A percentile compares a stretch with the other conserved stretches of the same genome.
Conservation (phyloP, 2,329 filamentous ascomycete species). For the Epicoccum sorghinum region DNA sequence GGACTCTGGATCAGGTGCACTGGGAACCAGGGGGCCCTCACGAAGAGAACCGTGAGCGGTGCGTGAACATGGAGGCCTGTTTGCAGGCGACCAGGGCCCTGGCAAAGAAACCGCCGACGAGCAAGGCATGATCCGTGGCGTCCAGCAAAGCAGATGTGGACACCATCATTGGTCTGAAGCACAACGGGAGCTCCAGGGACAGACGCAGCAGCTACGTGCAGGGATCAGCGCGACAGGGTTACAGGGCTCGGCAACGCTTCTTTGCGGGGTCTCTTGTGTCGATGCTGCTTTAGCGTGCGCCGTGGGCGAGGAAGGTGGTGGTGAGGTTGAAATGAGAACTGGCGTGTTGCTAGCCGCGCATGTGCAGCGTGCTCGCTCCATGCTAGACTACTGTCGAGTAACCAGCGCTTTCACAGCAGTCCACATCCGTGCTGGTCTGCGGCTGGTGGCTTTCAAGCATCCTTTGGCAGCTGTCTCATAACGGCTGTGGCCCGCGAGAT, state of each 20-base stretch:
- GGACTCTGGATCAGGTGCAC: conserved; percentile 45
- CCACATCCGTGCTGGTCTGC: conserved; percentile 30
- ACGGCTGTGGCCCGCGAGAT: conserved; percentile 46
- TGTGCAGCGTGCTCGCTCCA: conserved; percentile 29
- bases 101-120: conserved; percentile 50
- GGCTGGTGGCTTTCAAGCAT: conserved; percentile 33
- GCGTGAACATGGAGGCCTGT: conserved; percentile 45
- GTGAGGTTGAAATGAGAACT: conserved; percentile 28
- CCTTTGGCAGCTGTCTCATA: conserved; percentile 43
- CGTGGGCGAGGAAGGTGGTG: conserved; percentile 24
- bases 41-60: conserved; percentile 44
- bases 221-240: conserved; percentile 38
- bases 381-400: conserved; percentile 36
- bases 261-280: conserved; percentile 48
- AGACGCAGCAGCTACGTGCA: conserved; percentile 34
- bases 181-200: conserved; percentile 48
- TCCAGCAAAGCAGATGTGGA: conserved; percentile 42
- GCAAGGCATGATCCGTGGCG: conserved; percentile 48
- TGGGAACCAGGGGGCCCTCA: conserved; percentile 42
- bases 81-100: conserved; percentile 43
- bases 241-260: conserved; percentile 49
- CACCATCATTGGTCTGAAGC: conserved; percentile 47
- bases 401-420: conserved; percentile 23
- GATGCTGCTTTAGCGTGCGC: conserved; percentile 36
- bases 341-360: conserved; percentile 27